Conservation (phyloP, 2,329 filamentous ascomycete species). For the Hypoxylon sp. region DNA sequence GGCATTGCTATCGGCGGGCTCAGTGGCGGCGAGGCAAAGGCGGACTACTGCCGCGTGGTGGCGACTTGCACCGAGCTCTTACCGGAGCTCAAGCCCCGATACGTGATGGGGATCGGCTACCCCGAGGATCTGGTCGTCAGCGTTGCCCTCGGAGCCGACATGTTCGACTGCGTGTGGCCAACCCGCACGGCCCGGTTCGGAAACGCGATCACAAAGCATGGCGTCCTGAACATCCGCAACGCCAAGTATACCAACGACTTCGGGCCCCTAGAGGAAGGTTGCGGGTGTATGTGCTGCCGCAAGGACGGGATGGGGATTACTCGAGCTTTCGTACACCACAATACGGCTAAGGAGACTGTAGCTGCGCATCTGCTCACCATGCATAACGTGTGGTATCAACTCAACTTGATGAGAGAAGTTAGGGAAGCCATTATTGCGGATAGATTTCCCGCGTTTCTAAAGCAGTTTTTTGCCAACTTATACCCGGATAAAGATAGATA, state of each 20-base stretch:
- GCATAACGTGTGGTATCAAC: slow-evolving; percentile 94
- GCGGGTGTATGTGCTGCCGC: slow-evolving; percentile 83
- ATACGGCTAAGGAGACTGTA: slow-evolving; percentile 93
- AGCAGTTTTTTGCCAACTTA: slow-evolving; percentile 80
- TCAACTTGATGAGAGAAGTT: slow-evolving; percentile 82
- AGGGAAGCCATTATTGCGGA: slow-evolving; percentile 86
- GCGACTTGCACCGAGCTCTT: slow-evolving; percentile 85
- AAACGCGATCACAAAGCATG: slow-evolving; percentile 86
- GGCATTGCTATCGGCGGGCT: slow-evolving; percentile 97
- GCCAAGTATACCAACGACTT: slow-evolving; percentile 84
- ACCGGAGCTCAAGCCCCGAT: slow-evolving; percentile 93
- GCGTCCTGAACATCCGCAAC: slow-evolving; percentile 87
- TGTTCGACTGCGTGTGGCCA: slow-evolving; percentile 99
- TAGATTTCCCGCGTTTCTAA: slow-evolving; percentile 81
- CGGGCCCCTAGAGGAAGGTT: slow-evolving; percentile 83
- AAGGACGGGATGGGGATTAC: slow-evolving; percentile 85
- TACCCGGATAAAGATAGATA: slow-evolving; percentile 77
- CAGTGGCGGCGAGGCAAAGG: slow-evolving; percentile 94
- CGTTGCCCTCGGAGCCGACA: slow-evolving; percentile 93
- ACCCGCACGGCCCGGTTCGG: slow-evolving; percentile 96
- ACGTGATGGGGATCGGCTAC: slow-evolving; percentile 99
- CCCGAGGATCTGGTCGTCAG: slow-evolving; percentile 96
- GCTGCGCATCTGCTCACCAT: slow-evolving; percentile 88
- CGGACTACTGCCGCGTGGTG: slow-evolving; percentile 91
- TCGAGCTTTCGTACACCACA: slow-evolving; percentile 89